These are phyloP conservation scores for Synchytrium microbalum DNA, from an alignment of 371 early-diverging fungal genomes.

Conservation along the genomic window DNA sequence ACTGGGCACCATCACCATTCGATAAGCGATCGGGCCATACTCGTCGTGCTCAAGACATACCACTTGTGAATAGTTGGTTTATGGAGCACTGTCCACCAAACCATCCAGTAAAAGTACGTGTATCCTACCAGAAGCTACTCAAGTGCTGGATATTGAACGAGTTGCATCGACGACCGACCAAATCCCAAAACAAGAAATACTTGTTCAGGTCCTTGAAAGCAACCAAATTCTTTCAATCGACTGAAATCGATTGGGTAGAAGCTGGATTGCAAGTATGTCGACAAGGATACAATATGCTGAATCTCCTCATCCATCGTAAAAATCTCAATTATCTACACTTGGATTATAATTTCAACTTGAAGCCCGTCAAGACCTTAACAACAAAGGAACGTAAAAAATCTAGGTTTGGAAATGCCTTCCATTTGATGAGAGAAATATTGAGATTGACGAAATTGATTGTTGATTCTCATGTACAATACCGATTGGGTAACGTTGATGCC, in stretches of 20 bases:
- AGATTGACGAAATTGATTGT: slow-evolving; percentile 96
- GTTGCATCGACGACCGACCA: slow-evolving; percentile 77
- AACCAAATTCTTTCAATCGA: slow-evolving; percentile 97
- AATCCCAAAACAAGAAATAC: slow-evolving; percentile 83
- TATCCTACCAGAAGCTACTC: slow-evolving; percentile 95
- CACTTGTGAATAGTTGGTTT: slow-evolving; percentile 95
- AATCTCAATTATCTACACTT: slow-evolving; percentile 94
- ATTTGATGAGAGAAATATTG: slow-evolving; percentile 88
- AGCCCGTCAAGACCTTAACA: slow-evolving; percentile 94
- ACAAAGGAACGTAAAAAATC: slow-evolving; percentile 99
- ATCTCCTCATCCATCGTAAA: slow-evolving; percentile 94
- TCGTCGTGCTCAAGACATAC: slow-evolving; percentile 92
- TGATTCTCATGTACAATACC: slow-evolving; percentile 95
- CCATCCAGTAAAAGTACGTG: slow-evolving; percentile 95
- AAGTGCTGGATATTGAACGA: slow-evolving; percentile 84
- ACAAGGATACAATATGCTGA: slow-evolving; percentile 99
- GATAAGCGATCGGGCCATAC: slow-evolving; percentile 85
- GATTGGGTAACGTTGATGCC: slow-evolving; percentile 92
- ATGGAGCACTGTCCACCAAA: slow-evolving; percentile 90
- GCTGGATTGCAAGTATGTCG: slow-evolving; percentile 94
- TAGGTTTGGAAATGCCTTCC: slow-evolving; percentile 98
- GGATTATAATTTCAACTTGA: slow-evolving; percentile 98
- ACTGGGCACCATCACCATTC: slow-evolving; percentile 98
- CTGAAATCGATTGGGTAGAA: slow-evolving; percentile 98
- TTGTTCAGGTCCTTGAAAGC: slow-evolving; percentile 89